Conservation (phyloP, 2,329 filamentous ascomycete species). For the Botrytis elliptica region DNA sequence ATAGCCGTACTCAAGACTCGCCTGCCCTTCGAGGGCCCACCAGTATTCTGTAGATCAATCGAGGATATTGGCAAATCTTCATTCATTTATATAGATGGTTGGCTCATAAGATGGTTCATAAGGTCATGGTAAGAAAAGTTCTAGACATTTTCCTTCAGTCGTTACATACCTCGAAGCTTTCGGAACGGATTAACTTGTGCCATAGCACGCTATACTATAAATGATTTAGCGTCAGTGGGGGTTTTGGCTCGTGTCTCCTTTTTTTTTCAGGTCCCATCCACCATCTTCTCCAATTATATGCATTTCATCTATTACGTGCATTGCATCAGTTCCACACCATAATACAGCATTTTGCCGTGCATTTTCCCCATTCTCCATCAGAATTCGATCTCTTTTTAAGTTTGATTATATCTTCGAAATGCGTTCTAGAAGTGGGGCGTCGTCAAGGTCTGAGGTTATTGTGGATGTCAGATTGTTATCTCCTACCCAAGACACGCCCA, state of each 20-base stretch:
- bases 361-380: not conserved
- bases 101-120: not conserved
- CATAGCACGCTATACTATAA: not conserved
- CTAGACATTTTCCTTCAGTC: constrained; percentile 14
- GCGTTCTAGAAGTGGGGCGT: not conserved
- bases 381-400: not conserved
- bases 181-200: not conserved
- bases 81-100: not conserved
- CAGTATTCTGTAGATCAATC: constrained; percentile 5
- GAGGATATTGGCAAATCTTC: not conserved
- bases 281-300: constrained; percentile 1
- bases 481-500: not conserved
- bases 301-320: constrained; percentile 12
- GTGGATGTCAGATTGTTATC: not conserved
- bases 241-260: not conserved
- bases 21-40: constrained; percentile 20
- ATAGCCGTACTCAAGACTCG: constrained; percentile 2
- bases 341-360: not conserved
- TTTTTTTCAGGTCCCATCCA: constrained; percentile 2
- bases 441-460: not conserved
- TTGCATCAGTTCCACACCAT: constrained; percentile 14
- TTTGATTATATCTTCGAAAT: not conserved
- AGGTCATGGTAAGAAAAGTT: constrained; percentile 2
- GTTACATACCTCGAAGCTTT: constrained; percentile 11
- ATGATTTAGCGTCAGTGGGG: constrained; percentile 2